Base-by-base conservation (phyloP, 2,329 filamentous ascomycete species). In the Fusarium burgessii region DNA sequence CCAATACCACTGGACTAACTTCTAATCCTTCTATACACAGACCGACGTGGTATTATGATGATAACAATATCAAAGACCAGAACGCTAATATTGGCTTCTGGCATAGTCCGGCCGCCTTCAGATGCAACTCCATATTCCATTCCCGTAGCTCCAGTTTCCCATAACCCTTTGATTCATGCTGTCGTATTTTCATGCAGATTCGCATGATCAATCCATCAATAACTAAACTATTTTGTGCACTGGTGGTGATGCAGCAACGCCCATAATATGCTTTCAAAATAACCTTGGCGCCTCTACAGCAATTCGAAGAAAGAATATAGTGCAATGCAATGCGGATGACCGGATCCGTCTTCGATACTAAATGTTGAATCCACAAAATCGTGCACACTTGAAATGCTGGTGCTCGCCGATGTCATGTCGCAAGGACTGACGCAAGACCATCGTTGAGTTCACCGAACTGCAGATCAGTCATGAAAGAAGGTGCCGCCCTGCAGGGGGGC, bases 401-500 rank as follows among this genome's bases (percentile, higher is more conserved):
- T 55, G 49, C 63, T 56, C 56, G 62, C 32, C 54, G 36, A 55
- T 64, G 62, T 61, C 51, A 66, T 68, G 69, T 64, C 62, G 63
- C 67, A 29, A 58, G 47, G 56, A 49, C 57, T 66, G 46, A 57
- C 47, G 41, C 27, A 68, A 58, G 45, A 62, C 33, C 41, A 59
- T 60, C 58, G 42, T 66, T 50, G 33, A 55, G 20, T 57, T 43
- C 41, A 42, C 25, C 15, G 38, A n/a, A 20, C 41, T 40, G 17
- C 33, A 50, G 33, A 20, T 77, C 74, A 83, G 58, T 86, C 85
- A 60, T 84, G 83, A 76, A 88, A 88, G 72, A 88, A 88, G 1
- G 83, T 84, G 46, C 81, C 82, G 50, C 81, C 82, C 60, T 83
- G 83, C 20, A 87, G 79, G 17, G 87, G 85, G 12, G 87, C 87